phyloP scores from a whole-genome alignment of 306 rosid species.

The Quillaja saponaria region DNA sequence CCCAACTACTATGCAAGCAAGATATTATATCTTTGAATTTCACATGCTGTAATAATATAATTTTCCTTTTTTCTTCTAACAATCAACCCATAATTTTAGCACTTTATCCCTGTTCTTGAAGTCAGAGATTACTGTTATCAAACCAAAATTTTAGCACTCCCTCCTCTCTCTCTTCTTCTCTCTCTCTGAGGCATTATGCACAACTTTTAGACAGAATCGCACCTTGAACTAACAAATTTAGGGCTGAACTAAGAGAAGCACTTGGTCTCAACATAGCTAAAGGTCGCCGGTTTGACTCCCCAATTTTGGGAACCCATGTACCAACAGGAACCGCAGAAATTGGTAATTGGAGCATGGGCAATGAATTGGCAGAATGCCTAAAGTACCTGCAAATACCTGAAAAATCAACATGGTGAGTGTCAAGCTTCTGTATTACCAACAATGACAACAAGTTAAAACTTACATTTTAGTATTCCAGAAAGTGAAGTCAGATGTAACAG shows the following conservation, averaged over 20 bases:
- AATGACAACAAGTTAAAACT: slow-evolving; percentile 33
- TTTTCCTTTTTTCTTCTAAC: too few species aligned
- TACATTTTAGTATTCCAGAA: slow-evolving; percentile 88
- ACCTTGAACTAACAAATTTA: slow-evolving; percentile 89
- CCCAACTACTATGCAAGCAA: too few species aligned
- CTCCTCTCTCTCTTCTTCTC: slow-evolving; percentile 13
- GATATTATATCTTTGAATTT: too few species aligned
- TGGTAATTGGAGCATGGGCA: slow-evolving; percentile 89
- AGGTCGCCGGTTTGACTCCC: slow-evolving; percentile 75
- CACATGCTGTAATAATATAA: too few species aligned
- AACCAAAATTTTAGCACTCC: slow-evolving; percentile 7
- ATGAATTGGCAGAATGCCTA: slow-evolving; percentile 75
- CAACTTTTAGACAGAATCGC: slow-evolving; percentile 28
- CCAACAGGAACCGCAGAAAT: slow-evolving; percentile 83
- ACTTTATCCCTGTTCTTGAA: too few species aligned
- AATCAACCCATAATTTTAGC: not conserved
- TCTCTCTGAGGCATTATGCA: slow-evolving; percentile 26
- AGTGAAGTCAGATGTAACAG: slow-evolving; percentile 92
- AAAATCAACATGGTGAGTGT: slow-evolving; percentile 49
- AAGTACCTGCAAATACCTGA: slow-evolving; percentile 97
- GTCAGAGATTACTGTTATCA: too few species aligned
- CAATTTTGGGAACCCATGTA: slow-evolving; percentile 97
- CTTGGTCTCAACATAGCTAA: slow-evolving; percentile 88
- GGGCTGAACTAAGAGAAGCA: slow-evolving; percentile 79
- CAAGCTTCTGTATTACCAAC: slow-evolving; percentile 22